Evolutionary conservation across 2,329 filamentous ascomycete genomes (phyloP).

Genomic region (Akanthomyces dipterigenus): DNA sequence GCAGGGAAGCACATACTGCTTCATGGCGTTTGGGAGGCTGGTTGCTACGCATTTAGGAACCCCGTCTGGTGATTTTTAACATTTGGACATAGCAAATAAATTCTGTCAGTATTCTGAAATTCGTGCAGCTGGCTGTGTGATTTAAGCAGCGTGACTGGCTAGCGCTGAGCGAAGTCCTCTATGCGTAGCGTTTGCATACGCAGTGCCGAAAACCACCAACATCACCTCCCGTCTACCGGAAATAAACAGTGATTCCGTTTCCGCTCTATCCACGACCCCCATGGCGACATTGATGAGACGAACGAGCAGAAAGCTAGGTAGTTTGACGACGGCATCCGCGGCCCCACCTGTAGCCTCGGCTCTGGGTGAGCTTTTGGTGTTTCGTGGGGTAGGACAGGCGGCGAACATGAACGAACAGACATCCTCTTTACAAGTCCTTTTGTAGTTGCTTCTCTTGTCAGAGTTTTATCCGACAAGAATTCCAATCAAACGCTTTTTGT

Average conservation of each 20-base stretch:
- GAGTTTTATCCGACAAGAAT: not conserved
- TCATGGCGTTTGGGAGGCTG: not conserved
- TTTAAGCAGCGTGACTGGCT: not conserved
- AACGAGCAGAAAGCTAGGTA: not conserved
- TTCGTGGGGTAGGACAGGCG: not conserved
- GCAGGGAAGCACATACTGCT: not conserved
- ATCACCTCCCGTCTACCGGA: not conserved
- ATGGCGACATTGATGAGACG: not conserved
- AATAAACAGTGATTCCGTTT: not conserved
- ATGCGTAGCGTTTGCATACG: not conserved
- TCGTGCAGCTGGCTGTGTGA: not conserved
- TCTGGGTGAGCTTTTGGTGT: not conserved
- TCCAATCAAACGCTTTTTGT: not conserved
- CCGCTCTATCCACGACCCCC: no score
- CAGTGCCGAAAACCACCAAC: not conserved
- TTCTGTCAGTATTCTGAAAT: not conserved
- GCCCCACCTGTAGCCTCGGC: conserved; percentile 8
- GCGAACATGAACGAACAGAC: not conserved
- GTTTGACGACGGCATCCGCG: not conserved
- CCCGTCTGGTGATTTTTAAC: not conserved
- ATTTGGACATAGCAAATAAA: not conserved
- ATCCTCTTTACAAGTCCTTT: no score
- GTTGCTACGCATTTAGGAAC: not conserved
- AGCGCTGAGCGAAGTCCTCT: no score
- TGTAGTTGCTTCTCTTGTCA: not conserved